phyloP scores from a whole-genome alignment of 2,329 filamentous ascomycete species.

The Claviceps sp. region DNA sequence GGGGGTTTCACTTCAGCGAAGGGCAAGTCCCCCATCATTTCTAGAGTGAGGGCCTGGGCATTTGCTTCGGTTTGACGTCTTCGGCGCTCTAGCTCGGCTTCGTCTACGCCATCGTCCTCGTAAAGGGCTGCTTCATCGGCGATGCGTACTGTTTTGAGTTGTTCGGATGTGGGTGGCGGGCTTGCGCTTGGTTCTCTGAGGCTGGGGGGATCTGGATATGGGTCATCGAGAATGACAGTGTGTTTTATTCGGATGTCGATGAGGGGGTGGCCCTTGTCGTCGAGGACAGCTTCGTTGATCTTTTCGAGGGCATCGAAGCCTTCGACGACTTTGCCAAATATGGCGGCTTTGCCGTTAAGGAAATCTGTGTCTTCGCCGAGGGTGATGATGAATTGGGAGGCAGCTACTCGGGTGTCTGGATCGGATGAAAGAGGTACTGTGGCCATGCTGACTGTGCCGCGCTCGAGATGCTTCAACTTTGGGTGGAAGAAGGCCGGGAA shows the following conservation, averaged over 20 bases:
- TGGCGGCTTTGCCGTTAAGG: slow-evolving; percentile 82
- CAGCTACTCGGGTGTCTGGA: slow-evolving; percentile 69
- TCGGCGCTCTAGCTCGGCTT: slow-evolving; percentile 66
- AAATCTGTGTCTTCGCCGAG: slow-evolving; percentile 81
- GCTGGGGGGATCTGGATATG: slow-evolving; percentile 69
- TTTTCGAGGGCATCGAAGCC: slow-evolving; percentile 90
- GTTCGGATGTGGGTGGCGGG: slow-evolving; percentile 68
- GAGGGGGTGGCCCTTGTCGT: slow-evolving; percentile 72
- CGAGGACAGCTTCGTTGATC: slow-evolving; percentile 80
- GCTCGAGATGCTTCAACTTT: slow-evolving; percentile 77
- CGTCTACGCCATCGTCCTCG: slow-evolving; percentile 56
- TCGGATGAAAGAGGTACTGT: slow-evolving; percentile 65
- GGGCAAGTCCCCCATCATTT: slow-evolving; percentile 94
- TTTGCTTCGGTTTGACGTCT: slow-evolving; percentile 82
- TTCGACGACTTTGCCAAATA: slow-evolving; percentile 92
- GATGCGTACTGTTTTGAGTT: slow-evolving; percentile 84
- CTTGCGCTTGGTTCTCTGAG: slow-evolving; percentile 66
- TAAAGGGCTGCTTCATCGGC: slow-evolving; percentile 76
- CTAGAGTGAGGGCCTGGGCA: slow-evolving; percentile 84
- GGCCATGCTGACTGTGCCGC: slow-evolving; percentile 96
- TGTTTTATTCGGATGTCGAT: slow-evolving; percentile 94
- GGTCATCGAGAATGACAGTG: slow-evolving; percentile 83
- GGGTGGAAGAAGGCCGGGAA: slow-evolving; percentile 77
- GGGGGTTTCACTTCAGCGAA: slow-evolving; percentile 96
- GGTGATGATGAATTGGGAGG: slow-evolving; percentile 88